Percentiles rank a stretch among this genome's conserved stretches.
Evolutionary conservation across 768 basidiomycete genomes (phyloP).

Genomic region (Boletus tylopilopsis): DNA sequence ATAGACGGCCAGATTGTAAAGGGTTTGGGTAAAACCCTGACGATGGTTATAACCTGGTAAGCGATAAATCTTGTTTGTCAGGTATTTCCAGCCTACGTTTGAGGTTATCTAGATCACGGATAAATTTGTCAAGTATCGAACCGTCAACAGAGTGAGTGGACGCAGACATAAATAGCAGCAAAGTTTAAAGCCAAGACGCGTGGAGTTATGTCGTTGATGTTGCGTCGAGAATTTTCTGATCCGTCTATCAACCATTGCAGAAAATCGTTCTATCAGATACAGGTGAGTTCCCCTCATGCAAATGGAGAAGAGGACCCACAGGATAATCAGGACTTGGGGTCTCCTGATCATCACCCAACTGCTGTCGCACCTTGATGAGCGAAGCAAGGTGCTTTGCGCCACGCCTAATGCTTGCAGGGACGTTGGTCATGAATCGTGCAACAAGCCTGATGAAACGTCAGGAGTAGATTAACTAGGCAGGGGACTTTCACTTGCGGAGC

Average conservation of each 20-base stretch:
- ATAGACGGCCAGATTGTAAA: constrained; percentile 9
- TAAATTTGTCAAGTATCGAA: background rate
- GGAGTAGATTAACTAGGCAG: background rate
- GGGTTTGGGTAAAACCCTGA: constrained; percentile 10
- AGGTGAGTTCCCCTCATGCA: background rate
- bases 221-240: constrained; percentile 11
- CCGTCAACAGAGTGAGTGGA: rapidly evolving
- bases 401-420: constrained; percentile 3
- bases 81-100: constrained; percentile 1
- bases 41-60: background rate
- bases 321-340: too few species aligned
- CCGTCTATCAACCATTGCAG: constrained; percentile 32
- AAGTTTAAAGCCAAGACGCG: constrained; percentile 17
- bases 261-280: constrained; percentile 27
- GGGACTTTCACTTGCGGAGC: constrained; percentile 25
- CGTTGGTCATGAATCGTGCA: background rate
- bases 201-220: constrained; percentile 18
- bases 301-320: background rate
- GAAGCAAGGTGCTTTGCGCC: constrained; percentile 21
- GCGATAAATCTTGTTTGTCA: background rate
- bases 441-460: constrained; percentile 3
- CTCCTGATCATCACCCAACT: background rate
- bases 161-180: constrained; percentile 22
- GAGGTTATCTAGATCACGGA: constrained; percentile 6
- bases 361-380: constrained; percentile 18